Evolutionary conservation across 352 stramenopile genomes (phyloP).

Genomic region (Globisporangium middletonii): DNA sequence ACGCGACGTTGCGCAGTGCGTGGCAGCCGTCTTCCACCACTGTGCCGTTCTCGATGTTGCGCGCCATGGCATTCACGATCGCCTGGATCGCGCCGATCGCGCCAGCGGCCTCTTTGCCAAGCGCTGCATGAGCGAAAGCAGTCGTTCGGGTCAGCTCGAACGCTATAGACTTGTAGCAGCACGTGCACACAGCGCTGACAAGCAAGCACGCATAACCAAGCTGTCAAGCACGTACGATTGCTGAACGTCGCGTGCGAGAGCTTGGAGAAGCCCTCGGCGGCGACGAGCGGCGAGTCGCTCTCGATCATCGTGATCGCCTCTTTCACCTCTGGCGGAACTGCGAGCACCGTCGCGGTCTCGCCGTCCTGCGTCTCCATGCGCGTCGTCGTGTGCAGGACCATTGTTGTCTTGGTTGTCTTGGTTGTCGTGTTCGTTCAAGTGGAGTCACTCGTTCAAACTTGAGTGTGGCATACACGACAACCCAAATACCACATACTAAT

Average conservation of each 20-base stretch:
- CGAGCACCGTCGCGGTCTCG: conserved; percentile 21
- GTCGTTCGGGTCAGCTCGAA: neutral
- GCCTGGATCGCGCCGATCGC: conserved; percentile 42
- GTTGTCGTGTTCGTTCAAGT: neutral
- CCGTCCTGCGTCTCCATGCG: conserved; percentile 38
- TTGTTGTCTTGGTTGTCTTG: neutral
- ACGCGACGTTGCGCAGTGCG: conserved; percentile 67
- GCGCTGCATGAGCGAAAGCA: conserved; percentile 19
- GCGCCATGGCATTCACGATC: conserved; percentile 61
- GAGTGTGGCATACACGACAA: too few species aligned
- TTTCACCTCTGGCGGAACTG: conserved; percentile 36
- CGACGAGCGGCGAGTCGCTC: conserved; percentile 46
- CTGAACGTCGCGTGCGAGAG: conserved; percentile 76
- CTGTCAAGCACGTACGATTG: conserved; percentile 31
- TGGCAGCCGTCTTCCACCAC: conserved; percentile 71
- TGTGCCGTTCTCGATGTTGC: conserved; percentile 52
- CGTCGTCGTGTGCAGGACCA: conserved; percentile 45
- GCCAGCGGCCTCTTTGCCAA: conserved; percentile 62
- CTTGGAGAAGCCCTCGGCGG: conserved; percentile 59
- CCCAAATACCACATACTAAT: too few species aligned
- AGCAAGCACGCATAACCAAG: neutral
- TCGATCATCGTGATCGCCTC: conserved; percentile 55
- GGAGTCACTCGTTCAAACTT: neutral
- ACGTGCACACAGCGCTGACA: neutral
- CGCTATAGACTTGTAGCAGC: neutral